phyloP scores from a whole-genome alignment of 2,329 filamentous ascomycete genomes.

The Albophoma yamanashiensis region DNA sequence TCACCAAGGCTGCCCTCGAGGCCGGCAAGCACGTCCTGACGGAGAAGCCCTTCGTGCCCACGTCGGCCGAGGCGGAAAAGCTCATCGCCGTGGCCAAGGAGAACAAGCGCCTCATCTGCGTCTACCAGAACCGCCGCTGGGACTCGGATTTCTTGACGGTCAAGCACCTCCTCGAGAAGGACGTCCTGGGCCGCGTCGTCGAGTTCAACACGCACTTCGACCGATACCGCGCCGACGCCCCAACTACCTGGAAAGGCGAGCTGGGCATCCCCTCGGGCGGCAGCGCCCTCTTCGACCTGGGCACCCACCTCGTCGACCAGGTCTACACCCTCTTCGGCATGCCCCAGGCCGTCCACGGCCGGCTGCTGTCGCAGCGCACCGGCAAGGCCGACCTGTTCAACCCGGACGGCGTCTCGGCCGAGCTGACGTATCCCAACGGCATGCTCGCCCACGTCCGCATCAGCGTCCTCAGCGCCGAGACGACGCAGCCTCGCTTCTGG shows the following conservation, averaged over 20 bases:
- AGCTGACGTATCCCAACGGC: constrained; percentile 55
- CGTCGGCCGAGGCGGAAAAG: constrained; percentile 53
- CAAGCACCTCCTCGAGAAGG: constrained; percentile 47
- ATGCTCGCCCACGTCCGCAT: constrained; percentile 60
- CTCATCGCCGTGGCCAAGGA: constrained; percentile 46
- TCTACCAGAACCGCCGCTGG: constrained; percentile 71
- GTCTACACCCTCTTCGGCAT: constrained; percentile 59
- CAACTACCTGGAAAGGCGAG: constrained; percentile 55
- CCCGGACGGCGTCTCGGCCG: constrained; percentile 49
- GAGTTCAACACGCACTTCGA: constrained; percentile 79
- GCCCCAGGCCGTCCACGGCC: constrained; percentile 55
- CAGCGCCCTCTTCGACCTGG: constrained; percentile 63
- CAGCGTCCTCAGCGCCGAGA: constrained; percentile 57
- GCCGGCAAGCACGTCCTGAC: constrained; percentile 68
- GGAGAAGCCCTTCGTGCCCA: constrained; percentile 76
- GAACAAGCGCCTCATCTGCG: constrained; percentile 43
- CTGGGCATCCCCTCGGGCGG: constrained; percentile 51
- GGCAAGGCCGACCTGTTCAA: constrained; percentile 33
- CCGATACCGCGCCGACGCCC: constrained; percentile 52
- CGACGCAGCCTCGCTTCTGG: constrained; percentile 65
- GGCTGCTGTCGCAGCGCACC: constrained; percentile 55
- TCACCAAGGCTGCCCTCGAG: constrained; percentile 55
- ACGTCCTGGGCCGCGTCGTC: constrained; percentile 56
- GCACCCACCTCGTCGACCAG: constrained; percentile 69
- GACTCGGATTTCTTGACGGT: constrained; percentile 69